These are phyloP conservation scores for Avena sativa DNA, from an alignment of 176 grass and related monocot genomes.

Conservation along the genomic window DNA sequence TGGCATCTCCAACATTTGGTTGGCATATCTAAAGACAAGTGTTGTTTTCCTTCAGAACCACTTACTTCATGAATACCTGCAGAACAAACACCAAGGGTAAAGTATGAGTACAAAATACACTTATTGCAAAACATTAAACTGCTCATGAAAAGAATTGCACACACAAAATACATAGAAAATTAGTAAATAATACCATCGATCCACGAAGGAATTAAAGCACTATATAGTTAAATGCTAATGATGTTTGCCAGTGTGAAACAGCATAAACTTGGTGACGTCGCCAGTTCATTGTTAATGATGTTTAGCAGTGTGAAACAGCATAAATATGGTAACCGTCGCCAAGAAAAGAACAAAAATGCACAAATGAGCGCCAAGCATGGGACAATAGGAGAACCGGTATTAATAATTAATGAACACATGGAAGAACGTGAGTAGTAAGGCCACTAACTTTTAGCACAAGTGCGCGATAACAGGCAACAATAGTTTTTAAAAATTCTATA, in stretches of 20 bases:
- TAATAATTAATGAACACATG: neutral
- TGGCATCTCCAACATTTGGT: neutral
- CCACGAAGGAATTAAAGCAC: slow-evolving; percentile 4
- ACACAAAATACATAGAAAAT: neutral
- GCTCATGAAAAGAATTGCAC: neutral
- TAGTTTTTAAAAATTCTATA: neutral
- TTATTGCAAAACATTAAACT: slow-evolving; percentile 5
- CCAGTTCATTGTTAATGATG: neutral
- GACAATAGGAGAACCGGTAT: neutral
- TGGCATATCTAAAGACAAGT: neutral
- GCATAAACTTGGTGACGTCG: neutral
- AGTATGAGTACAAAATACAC: slow-evolving; percentile 24
- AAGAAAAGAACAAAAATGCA: neutral
- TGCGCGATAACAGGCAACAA: neutral
- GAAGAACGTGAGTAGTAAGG: neutral
- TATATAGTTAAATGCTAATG: neutral
- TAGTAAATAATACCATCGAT: neutral
- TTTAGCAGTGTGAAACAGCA: neutral
- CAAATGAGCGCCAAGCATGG: neutral
- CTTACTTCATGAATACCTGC: slow-evolving; percentile 99
- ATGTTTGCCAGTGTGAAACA: neutral
- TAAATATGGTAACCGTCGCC: neutral
- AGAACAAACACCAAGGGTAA: slow-evolving; percentile 45
- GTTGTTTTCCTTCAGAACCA: slow-evolving; percentile 7
- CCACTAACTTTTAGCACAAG: neutral